Conservation (phyloP, 2,329 filamentous ascomycete species). For the Cladosporium sp. region DNA sequence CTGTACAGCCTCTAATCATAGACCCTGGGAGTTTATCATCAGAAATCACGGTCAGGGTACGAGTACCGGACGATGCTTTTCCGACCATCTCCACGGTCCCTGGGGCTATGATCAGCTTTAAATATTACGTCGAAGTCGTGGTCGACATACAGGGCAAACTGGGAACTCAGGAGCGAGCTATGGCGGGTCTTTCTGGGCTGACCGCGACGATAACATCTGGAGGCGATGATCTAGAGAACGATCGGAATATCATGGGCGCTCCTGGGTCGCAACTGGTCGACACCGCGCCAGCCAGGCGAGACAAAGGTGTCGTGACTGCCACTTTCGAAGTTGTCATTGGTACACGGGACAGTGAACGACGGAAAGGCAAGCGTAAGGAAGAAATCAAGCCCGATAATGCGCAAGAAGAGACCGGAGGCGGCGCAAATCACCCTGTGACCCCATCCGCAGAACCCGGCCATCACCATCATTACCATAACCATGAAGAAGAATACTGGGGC, state of each 20-base stretch:
- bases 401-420: neutral
- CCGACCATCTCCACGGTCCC: conserved; percentile 87
- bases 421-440: neutral
- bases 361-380: conserved; percentile 42
- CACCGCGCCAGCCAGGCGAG: conserved; percentile 75
- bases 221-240: conserved; percentile 7
- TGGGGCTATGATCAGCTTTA: conserved; percentile 90
- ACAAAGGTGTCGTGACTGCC: conserved; percentile 86
- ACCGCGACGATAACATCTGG: conserved; percentile 17
- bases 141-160: conserved; percentile 87
- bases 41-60: conserved; percentile 73
- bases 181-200: conserved; percentile 22
- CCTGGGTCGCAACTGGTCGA: conserved; percentile 64
- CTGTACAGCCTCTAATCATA: conserved; percentile 80
- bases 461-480: neutral
- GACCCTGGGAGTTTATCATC: conserved; percentile 73
- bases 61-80: conserved; percentile 84
- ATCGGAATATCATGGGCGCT: conserved; percentile 6
- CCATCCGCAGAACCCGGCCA: neutral
- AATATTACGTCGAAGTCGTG: conserved; percentile 87
- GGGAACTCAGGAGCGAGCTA: conserved; percentile 59
- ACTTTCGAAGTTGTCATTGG: conserved; percentile 83
- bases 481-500: conserved; percentile 20
- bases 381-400: conserved; percentile 16
- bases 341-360: conserved; percentile 66